Percentiles rank a stretch among this genome's conserved stretches.
These are phyloP conservation scores for Areca catechu DNA, from an alignment of 176 grass and related monocot genomes.

Conservation along the genomic window DNA sequence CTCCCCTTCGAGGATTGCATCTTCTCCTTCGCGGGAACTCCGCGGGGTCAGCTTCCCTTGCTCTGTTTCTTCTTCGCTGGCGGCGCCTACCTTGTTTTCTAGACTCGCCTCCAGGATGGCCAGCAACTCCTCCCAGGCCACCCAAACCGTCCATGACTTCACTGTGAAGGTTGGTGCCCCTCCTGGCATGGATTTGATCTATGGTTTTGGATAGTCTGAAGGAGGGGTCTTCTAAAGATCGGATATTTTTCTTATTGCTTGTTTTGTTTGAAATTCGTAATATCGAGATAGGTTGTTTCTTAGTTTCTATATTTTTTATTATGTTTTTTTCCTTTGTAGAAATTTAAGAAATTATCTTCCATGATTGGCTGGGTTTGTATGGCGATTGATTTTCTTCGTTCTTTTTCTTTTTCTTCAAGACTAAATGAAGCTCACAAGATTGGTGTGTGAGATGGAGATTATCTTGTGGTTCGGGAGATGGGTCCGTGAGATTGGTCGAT, in stretches of 20 bases:
- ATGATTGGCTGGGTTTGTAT: too few species aligned
- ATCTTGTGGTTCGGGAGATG: too few species aligned
- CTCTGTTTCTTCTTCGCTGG: not conserved
- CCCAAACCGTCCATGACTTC: conserved; percentile 71
- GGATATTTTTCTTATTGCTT: not conserved
- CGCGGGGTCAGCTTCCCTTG: not conserved
- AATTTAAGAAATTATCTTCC: too few species aligned
- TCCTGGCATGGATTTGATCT: not conserved
- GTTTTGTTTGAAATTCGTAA: too few species aligned
- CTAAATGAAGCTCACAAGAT: too few species aligned
- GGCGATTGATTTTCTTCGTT: too few species aligned
- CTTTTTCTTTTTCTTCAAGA: too few species aligned
- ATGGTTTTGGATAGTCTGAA: not conserved
- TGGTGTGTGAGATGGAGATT: too few species aligned
- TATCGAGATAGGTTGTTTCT: too few species aligned
- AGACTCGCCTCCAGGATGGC: conserved; percentile 42
- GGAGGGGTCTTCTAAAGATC: not conserved
- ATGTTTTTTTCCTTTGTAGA: too few species aligned
- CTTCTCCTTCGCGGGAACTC: not conserved
- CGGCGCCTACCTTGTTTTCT: not conserved
- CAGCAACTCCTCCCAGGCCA: conserved; percentile 25
- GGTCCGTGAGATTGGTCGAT: too few species aligned
- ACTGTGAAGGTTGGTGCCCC: conserved; percentile 67
- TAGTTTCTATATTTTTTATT: too few species aligned
- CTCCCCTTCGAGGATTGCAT: not conserved